A percentile compares a stretch with the other conserved stretches of the same genome.
These are phyloP conservation scores for Tetracentron sinense DNA, from an alignment of 164 flowering plant species.

Conservation along the genomic window DNA sequence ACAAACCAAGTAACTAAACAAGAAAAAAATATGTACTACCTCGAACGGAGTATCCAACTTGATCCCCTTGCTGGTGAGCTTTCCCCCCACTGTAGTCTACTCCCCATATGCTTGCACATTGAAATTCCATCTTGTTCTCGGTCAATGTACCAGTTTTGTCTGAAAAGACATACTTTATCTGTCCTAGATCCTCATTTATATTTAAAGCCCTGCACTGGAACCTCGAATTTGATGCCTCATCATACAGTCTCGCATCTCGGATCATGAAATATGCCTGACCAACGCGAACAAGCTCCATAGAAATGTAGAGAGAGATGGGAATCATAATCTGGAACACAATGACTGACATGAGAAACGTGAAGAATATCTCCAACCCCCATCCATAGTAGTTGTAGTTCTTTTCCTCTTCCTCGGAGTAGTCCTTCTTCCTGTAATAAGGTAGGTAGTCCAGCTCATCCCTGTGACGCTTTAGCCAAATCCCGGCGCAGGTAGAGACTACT, in stretches of 20 bases:
- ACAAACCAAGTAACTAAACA: not conserved
- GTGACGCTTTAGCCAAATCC: constrained; percentile 72
- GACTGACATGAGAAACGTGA: constrained; percentile 85
- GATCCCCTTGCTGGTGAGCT: constrained; percentile 26
- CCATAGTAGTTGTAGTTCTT: constrained; percentile 65
- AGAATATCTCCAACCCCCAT: constrained; percentile 72
- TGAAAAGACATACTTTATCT: constrained; percentile 86
- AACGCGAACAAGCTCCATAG: constrained; percentile 96
- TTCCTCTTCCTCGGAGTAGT: constrained; percentile 34
- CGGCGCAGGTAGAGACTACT: constrained; percentile 59
- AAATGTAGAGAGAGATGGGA: constrained; percentile 94
- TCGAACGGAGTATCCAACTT: constrained; percentile 37
- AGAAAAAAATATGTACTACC: constrained; percentile 36
- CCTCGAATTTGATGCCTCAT: constrained; percentile 67
- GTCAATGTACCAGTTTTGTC: constrained; percentile 98
- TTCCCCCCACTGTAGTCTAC: constrained; percentile 56
- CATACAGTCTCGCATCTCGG: constrained; percentile 55
- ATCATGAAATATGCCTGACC: constrained; percentile 99
- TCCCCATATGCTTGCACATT: constrained; percentile 83
- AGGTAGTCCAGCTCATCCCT: constrained; percentile 51
- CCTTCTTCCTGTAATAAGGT: constrained; percentile 63
- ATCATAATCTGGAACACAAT: constrained; percentile 98
- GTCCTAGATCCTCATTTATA: constrained; percentile 97
- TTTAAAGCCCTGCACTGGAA: constrained; percentile 96
- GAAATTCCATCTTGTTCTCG: constrained; percentile 99